Base-by-base conservation (phyloP, 2,329 filamentous ascomycete genomes). In the Exophiala bonariae region DNA sequence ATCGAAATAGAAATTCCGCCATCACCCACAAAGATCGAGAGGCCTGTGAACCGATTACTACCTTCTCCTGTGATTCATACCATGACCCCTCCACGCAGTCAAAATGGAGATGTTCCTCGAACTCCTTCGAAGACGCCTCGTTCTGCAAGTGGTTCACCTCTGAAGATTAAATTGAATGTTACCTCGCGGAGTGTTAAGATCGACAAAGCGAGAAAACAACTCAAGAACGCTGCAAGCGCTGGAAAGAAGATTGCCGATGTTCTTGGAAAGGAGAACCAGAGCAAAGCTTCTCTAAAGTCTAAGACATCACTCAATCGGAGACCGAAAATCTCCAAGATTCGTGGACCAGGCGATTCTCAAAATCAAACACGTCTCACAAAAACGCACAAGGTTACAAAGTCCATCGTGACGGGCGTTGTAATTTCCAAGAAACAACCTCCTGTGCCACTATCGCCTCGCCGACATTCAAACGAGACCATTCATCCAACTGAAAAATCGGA, bases 21-120 rank as follows among this genome's bases (percentile, higher is more conserved):
- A 3, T 64, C 68, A 11, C 62, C 68, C 3, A 64, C 61, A 55
- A 71, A 72, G 56, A 62, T 61, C 34, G 56, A 62, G 39, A 61
- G 57, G 10, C 14, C 32, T 17, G 44, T 32, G 11, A 20, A 48
- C 20, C 32, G 26, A 23, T 26, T 49, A 16, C 30, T 47, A 11
- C 40, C 49, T 37, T 47, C 49, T 17, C 20, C 38, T n/a, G 52
- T 32, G 4, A 9, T 50, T 23, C 23, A 38, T 33, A 40, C 43
- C 3, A 63, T 68, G 39, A 74, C 71, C 5, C 72, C 72, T 20
- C 66, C 69, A 6, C 68, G 68, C 35, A 73, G 68, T 42, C 63
- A 71, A 32, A 56, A 49, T 20, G 57, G 52, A 23, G 56, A 59
- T 14, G 38, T 18, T 19, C 30, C 20, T 2, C 8, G 31, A 22